Percentiles rank a stretch among this genome's conserved stretches.
These are phyloP conservation scores for Eucalyptus curtisii DNA, from an alignment of 345 rosid species.

Conservation along the genomic window DNA sequence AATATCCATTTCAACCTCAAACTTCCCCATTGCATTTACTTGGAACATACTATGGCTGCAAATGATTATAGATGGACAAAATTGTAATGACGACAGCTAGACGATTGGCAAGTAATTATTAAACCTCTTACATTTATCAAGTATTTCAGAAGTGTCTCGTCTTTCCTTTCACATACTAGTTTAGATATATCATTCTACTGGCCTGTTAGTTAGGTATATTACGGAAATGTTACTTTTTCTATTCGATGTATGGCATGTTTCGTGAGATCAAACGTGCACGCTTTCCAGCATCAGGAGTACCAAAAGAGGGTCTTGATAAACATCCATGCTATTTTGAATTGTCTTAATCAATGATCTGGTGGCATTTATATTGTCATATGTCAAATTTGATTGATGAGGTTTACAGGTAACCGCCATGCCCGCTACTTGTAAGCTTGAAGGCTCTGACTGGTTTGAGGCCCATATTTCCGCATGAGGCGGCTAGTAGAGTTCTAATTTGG, in stretches of 20 bases:
- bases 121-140: neutral
- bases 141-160: neutral
- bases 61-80: neutral
- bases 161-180: neutral
- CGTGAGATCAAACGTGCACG: neutral
- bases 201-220: neutral
- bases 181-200: neutral
- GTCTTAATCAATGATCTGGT: neutral
- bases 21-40: neutral
- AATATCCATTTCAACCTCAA: neutral
- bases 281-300: neutral
- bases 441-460: neutral
- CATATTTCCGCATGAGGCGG: neutral
- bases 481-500: neutral
- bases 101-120: neutral
- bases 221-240: neutral
- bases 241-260: neutral
- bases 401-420: neutral
- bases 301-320: neutral
- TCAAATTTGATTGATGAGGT: neutral
- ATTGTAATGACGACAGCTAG: neutral
- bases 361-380: neutral
- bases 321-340: neutral
- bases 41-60: neutral
- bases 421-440: neutral